Evolutionary conservation across 2,329 filamentous ascomycete species (phyloP).

Genomic region (Coniella lustricola): DNA sequence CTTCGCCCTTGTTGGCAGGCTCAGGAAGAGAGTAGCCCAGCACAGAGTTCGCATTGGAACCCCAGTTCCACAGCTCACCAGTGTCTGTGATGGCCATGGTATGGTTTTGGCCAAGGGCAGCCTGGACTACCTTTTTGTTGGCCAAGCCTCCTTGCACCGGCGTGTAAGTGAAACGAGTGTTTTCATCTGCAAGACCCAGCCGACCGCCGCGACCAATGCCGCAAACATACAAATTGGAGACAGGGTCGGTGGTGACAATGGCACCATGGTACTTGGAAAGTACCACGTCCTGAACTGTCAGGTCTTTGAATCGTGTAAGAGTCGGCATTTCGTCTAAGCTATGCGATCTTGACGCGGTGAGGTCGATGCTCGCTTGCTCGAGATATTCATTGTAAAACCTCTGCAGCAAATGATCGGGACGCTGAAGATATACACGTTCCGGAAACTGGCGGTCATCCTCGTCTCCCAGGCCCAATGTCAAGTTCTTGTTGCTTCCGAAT

Average conservation of each 20-base stretch:
- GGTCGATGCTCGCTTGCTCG: slow-evolving; percentile 34
- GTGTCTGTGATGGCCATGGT: slow-evolving; percentile 76
- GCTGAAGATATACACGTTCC: slow-evolving; percentile 69
- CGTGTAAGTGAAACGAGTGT: slow-evolving; percentile 77
- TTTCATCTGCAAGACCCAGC: slow-evolving; percentile 82
- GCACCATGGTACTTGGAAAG: slow-evolving; percentile 92
- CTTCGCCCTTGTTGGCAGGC: slow-evolving; percentile 64
- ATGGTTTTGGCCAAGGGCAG: slow-evolving; percentile 88
- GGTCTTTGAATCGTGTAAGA: slow-evolving; percentile 61
- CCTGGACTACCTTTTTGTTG: slow-evolving; percentile 66
- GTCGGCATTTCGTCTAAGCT: slow-evolving; percentile 56
- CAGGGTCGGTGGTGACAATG: slow-evolving; percentile 76
- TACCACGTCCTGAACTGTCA: slow-evolving; percentile 72
- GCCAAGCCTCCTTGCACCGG: slow-evolving; percentile 72
- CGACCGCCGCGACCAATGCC: slow-evolving; percentile 87
- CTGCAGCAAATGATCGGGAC: slow-evolving; percentile 70
- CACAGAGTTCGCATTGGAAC: slow-evolving; percentile 77
- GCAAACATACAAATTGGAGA: slow-evolving; percentile 87
- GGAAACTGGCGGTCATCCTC: slow-evolving; percentile 92
- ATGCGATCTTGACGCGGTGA: slow-evolving; percentile 22
- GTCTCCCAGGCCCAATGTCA: slow-evolving; percentile 89
- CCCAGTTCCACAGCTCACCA: slow-evolving; percentile 94
- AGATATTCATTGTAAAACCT: slow-evolving; percentile 66
- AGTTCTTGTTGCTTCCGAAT: slow-evolving; percentile 94
- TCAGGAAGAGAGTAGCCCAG: slow-evolving; percentile 74